Evolutionary conservation across 495 filamentous ascomycete species (phyloP).

Genomic region (Penicillium canariense): DNA sequence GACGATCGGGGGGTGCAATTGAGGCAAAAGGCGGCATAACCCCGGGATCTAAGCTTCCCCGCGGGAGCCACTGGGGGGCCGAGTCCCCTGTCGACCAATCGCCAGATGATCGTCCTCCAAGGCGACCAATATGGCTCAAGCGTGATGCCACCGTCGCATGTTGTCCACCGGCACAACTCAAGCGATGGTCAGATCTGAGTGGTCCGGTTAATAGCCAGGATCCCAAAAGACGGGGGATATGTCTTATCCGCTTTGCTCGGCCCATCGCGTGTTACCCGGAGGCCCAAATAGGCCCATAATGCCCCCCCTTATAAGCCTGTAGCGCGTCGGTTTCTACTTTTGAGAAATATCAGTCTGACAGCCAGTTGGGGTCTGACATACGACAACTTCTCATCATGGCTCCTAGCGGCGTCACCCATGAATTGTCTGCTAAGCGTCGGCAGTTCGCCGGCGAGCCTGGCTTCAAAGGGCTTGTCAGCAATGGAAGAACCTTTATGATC

Average conservation of each 20-base stretch:
- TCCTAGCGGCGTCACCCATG: background rate
- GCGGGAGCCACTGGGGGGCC: background rate
- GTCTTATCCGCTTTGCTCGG: background rate
- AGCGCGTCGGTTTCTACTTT: background rate
- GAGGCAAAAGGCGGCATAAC: background rate
- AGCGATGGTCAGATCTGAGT: background rate
- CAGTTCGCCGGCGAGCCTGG: conserved; percentile 15
- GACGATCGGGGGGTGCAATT: background rate
- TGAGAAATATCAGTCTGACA: background rate
- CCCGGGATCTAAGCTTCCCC: background rate
- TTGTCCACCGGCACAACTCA: background rate
- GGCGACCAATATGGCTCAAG: background rate
- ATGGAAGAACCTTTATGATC: conserved; percentile 10
- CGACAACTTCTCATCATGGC: background rate
- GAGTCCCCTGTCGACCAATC: background rate
- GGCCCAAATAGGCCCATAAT: background rate
- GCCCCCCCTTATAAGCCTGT: background rate
- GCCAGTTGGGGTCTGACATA: background rate
- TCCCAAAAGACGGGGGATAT: background rate
- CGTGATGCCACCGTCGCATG: background rate
- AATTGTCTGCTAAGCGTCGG: conserved; percentile 2
- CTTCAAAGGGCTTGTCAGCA: conserved; percentile 12
- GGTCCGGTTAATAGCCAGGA: conserved; percentile 1
- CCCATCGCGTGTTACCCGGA: background rate
- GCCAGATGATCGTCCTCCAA: background rate